Base-by-base conservation (phyloP, 768 basidiomycete genomes). In the Leucocoprinus leucothites region DNA sequence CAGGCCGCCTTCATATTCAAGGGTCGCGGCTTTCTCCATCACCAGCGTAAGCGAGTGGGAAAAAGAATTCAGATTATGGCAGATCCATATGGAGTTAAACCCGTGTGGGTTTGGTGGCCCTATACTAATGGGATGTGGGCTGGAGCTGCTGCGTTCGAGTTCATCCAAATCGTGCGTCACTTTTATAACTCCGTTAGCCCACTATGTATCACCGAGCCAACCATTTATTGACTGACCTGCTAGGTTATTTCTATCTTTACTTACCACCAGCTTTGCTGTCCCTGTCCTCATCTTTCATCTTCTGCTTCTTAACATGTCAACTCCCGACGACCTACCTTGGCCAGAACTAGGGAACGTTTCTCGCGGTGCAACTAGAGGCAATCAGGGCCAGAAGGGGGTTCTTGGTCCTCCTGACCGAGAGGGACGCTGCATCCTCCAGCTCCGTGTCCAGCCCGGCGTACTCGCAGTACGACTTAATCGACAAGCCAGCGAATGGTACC, bases 331-430 rank as follows among this genome's bases (percentile, higher is more conserved):
- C 76, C 78, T 91, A 52, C 89, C 89, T 21, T 91, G 89, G 89
- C 89, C 89, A 60, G 89, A 91, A 70, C 77, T 89, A 58, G 89
- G 89, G 59, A 91, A 91, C 64, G 87, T 91, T 60, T 89, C 89
- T 53, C 81, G 89, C 55, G 89, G 89, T 46, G 89, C 89, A 22
- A 91, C 89, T 48, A 72, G 89, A 66, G 89, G 89, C 57, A 91
- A 91, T 70, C 89, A 91, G 77, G 89, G 89, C 47, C 87, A 90
- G 67, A 91, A 91, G 66, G 89, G 89, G 58, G 86, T 84, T 42
- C 71, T 91, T 28, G 82, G 87, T 18, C 77, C 82, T 56, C 75
- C 88, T 21, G 88, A 90, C 73, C 73, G 78, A 50, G 86, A 89
- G 26, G 89, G 87, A n/a, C 85, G 89, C 59, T 84, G 82, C 61